Evolutionary conservation across 768 basidiomycete genomes (phyloP), one percentile per base, ranked within the genome.

Genomic region (Floccularia luteovirens): DNA sequence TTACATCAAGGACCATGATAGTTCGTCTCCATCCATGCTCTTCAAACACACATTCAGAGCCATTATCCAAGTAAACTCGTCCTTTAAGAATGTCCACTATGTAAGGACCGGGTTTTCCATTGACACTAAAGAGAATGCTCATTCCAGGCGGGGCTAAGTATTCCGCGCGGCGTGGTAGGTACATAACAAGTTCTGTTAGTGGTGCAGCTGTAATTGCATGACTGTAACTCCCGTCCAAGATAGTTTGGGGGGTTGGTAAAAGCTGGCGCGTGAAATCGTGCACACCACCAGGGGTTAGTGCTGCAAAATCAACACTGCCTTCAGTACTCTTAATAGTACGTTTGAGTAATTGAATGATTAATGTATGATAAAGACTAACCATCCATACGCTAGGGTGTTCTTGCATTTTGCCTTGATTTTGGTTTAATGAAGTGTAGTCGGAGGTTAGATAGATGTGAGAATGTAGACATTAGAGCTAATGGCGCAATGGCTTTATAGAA

Each of bases 21-120:
- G 53, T 55, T 37, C 40, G 41, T 36, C 38, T 52, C 55, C 55
- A 58, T 3, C 32, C 39, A 14, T 30, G 33, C 12, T 33, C 43
- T 6, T 42, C 34, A 31, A 57, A 48, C 4, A 56, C 46, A 5
- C 17, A n/a, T 21, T 55, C 55, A 7, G 37, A 5, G 5, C 43
- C 41, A 8, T 42, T 24, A 24, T 61, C 53, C 10, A 61, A 19
- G 10, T 21, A 10, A 8, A 51, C 45, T 10, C 23, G 24, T 3
- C 40, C 28, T 1, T 38, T 41, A 22, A 46, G 17, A 24, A 58
- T 22, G 10, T 53, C 49, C 14, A 24, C 34, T 20, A 61, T 31
- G 20, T 43, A 53, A 1, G 53, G 55, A 4, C 53, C 56, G 1
- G 47, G 51, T 12, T 42, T 45, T 13, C 56, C 56, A n/a, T 46